Conservation (phyloP, 345 rosid species). For the Nasturtium officinale region DNA sequence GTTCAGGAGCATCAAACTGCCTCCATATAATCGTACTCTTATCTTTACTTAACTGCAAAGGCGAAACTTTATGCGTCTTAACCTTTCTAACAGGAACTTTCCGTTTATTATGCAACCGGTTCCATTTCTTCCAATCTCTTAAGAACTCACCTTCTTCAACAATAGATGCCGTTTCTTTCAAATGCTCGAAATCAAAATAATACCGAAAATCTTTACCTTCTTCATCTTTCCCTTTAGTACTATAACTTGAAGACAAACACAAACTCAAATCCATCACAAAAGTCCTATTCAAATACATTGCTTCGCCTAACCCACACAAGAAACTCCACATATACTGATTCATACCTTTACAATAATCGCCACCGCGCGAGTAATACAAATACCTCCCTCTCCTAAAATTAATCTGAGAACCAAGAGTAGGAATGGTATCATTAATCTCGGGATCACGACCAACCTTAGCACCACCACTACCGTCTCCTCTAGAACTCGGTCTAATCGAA, state of each 20-base stretch:
- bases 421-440: slow-evolving; percentile 73
- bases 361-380: slow-evolving; percentile 85
- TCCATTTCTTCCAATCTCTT: slow-evolving; percentile 86
- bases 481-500: slow-evolving; percentile 37
- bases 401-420: slow-evolving; percentile 56
- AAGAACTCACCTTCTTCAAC: slow-evolving; percentile 83
- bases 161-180: slow-evolving; percentile 73
- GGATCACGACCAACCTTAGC: slow-evolving; percentile 49
- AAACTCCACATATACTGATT: slow-evolving; percentile 95
- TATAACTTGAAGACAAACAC: slow-evolving; percentile 68
- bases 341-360: slow-evolving; percentile 96
- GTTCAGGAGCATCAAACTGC: slow-evolving; percentile 85
- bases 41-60: slow-evolving; percentile 75
- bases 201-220: slow-evolving; percentile 89
- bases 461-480: slow-evolving; percentile 27
- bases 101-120: slow-evolving; percentile 65
- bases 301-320: slow-evolving; percentile 94
- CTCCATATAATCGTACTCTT: slow-evolving; percentile 83
- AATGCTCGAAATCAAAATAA: slow-evolving; percentile 91
- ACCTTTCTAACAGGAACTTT: slow-evolving; percentile 80
- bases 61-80: slow-evolving; percentile 59
- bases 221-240: slow-evolving; percentile 67
- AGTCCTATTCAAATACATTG: slow-evolving; percentile 86
- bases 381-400: slow-evolving; percentile 77
- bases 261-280: slow-evolving; percentile 90